Evolutionary conservation across 1,284 basidiomycete species (phyloP), one percentile per base, ranked within the genome.

Genomic region (Malassezia globosa): DNA sequence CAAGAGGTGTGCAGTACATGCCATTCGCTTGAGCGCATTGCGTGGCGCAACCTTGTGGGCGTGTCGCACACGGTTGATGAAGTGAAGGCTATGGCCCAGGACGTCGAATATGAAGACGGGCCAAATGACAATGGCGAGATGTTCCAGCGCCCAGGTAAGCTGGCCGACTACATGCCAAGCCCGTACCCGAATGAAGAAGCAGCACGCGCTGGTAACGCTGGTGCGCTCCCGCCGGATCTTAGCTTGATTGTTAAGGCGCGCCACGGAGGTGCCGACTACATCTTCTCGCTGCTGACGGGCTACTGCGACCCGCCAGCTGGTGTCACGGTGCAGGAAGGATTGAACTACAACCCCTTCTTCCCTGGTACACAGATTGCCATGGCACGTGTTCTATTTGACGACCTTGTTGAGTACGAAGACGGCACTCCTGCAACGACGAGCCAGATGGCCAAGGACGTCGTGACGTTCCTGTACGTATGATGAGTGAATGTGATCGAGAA

Each of bases 371-470:
- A 88, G 64, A 96, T 99, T 59, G 87, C 85, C 69, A 99, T 97
- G 94, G 92, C 88, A 43, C 87, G 92, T 73, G 82, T 95, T 18
- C 77, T 99, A 58, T 97, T 87, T 72, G 90, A 96, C 69, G 89
- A 63, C 26, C 59, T 72, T 43, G 69, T 71, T 19, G 69, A 71
- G 60, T 71, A 69, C 64, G 65, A 64, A 33, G 69, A 71, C 45
- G 87, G 86, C 48, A 97, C 94, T 5, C 88, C 92, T 8, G 87
- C 92, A 10, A 97, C 92, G 41, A 85, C 89, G 8, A 86, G 87
- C n/a, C 94, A 97, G 75, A 92, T 97, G 89, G 90, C 94, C 62
- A 97, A 97, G 80, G 94, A 99, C 68, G 89, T 99, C 42, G 81
- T 82, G 34, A 87, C 85, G 3, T 99, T 97, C 83, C 76, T 97